Conservation (phyloP, 345 rosid species). For the Streptanthus diversifolius region DNA sequence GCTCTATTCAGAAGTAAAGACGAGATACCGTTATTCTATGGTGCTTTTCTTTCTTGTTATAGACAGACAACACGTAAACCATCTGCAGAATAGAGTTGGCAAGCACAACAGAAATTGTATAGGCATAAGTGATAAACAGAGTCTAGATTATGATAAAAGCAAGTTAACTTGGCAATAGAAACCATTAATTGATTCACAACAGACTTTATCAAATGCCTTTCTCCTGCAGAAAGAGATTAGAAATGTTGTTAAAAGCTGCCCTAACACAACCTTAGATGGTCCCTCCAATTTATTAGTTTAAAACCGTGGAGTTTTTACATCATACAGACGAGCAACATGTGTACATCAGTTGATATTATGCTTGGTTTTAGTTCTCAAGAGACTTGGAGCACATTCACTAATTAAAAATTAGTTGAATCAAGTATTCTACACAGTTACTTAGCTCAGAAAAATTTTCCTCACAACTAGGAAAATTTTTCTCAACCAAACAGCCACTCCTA, state of each 20-base stretch:
- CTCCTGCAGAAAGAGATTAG: background rate
- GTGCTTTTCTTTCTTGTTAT: constrained; percentile 90
- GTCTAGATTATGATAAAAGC: background rate
- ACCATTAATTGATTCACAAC: constrained; percentile 6
- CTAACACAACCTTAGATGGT: background rate
- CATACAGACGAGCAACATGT: background rate
- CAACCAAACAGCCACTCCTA: constrained; percentile 15
- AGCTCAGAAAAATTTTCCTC: background rate
- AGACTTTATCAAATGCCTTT: background rate
- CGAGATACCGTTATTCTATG: constrained; percentile 76
- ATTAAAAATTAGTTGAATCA: background rate
- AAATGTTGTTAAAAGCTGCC: background rate
- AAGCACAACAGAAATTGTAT: background rate
- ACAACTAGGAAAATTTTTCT: background rate
- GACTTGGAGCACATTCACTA: constrained; percentile 2
- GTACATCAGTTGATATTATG: background rate
- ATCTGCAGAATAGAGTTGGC: constrained; percentile 51
- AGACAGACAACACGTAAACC: constrained; percentile 88
- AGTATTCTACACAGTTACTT: constrained; percentile 1
- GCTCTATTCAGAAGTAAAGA: constrained; percentile 10
- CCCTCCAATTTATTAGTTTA: background rate
- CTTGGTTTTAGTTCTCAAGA: constrained; percentile 7
- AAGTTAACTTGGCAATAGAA: background rate
- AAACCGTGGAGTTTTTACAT: background rate
- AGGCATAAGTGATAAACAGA: constrained; percentile 1